phyloP scores from a whole-genome alignment of 2,329 filamentous ascomycete genomes.

The Coniochaeta sp. region DNA sequence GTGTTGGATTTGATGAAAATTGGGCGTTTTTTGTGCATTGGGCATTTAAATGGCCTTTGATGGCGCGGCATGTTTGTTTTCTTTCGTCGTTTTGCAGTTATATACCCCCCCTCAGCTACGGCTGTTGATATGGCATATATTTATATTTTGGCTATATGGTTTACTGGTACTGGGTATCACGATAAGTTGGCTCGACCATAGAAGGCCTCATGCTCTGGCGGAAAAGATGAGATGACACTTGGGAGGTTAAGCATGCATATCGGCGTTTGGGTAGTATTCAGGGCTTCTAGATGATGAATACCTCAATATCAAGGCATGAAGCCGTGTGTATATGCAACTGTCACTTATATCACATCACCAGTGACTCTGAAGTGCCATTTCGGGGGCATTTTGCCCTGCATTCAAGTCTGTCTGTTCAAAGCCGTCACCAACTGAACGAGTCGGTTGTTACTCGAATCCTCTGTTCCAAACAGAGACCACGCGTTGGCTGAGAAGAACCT shows the following conservation, averaged over 20 bases:
- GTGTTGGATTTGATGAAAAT: too few relatives aligned
- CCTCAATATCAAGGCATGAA: background rate
- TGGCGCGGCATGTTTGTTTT: background rate
- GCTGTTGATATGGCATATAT: background rate
- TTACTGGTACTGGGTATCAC: background rate
- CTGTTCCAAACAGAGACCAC: too few relatives aligned
- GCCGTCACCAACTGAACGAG: background rate
- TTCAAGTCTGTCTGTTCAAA: background rate
- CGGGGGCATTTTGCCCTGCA: background rate
- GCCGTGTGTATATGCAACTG: background rate
- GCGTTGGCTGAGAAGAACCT: too few relatives aligned
- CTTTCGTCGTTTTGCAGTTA: background rate
- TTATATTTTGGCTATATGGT: background rate
- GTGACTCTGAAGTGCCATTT: background rate
- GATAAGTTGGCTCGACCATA: background rate
- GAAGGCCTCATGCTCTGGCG: background rate
- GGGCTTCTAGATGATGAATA: background rate
- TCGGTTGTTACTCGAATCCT: background rate
- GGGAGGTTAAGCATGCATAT: background rate
- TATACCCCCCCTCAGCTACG: background rate
- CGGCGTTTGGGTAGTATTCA: background rate
- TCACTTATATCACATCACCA: background rate
- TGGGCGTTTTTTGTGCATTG: background rate
- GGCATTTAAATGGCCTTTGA: background rate
- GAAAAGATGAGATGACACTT: background rate